Evolutionary conservation across 2,329 filamentous ascomycete species (phyloP).

Genomic region (Xylariomycetidae sp.): DNA sequence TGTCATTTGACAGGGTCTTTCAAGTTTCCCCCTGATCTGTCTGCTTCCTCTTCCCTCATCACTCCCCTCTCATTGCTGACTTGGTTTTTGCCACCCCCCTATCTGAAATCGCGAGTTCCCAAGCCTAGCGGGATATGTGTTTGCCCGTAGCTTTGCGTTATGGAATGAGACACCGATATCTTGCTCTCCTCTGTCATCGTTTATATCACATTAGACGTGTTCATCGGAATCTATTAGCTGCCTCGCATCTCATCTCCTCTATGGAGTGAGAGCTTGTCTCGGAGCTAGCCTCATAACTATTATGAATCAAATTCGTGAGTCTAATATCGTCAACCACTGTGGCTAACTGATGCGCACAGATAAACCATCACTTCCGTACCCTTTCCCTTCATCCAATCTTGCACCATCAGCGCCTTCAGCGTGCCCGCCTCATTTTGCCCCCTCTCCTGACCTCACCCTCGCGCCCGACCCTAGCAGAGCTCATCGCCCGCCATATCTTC

Average conservation of each 20-base stretch:
- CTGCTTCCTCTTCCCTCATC: too few species aligned
- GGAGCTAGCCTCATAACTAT: not conserved
- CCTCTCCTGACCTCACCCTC: slow-evolving; percentile 52
- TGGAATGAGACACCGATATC: too few species aligned
- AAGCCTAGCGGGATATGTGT: too few species aligned
- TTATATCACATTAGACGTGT: too few species aligned
- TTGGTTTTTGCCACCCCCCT: too few species aligned
- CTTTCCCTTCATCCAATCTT: slow-evolving; percentile 63
- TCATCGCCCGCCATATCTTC: slow-evolving; percentile 62
- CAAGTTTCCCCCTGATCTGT: too few species aligned
- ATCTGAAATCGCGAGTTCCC: too few species aligned
- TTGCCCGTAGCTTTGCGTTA: too few species aligned
- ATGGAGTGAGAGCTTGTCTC: not conserved
- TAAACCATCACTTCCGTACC: slow-evolving; percentile 56
- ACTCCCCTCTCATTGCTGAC: too few species aligned
- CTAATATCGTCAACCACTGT: slow-evolving; percentile 8
- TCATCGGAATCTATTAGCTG: not conserved
- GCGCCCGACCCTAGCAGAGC: slow-evolving; percentile 56
- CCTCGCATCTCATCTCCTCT: not conserved
- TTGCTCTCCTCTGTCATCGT: too few species aligned
- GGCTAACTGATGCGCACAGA: slow-evolving; percentile 33
- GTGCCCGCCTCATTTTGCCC: slow-evolving; percentile 48
- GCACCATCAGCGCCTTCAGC: slow-evolving; percentile 57
- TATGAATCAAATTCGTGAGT: not conserved
- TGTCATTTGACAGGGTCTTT: too few species aligned